Evolutionary conservation across 257 asterid species (phyloP), one percentile per base, ranked within the genome.

Genomic region (Nemophila menziesii): DNA sequence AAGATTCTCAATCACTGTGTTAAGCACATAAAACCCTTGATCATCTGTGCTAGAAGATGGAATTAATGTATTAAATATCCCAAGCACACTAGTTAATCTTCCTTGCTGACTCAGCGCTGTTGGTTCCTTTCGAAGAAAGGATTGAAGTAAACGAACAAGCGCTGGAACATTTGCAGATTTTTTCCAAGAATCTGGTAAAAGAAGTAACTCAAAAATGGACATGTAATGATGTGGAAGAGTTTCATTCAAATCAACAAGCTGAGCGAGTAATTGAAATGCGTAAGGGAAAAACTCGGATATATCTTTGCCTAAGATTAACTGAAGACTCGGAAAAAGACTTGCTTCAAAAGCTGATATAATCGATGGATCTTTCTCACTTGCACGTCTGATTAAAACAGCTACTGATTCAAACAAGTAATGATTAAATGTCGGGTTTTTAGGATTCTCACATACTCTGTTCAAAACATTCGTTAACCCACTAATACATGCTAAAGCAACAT

Each of bases 1-100:
- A 36, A 89, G 81, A 60, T 80, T 75, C 58, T 84, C 98, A 56
- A 81, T 68, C 66, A 89, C 93, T 6, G 98, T 84, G 66, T 84
- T 84, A 26, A 89, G 92, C 80, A 89, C 90, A 61, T 78, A 80
- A 73, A 84, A 84, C 17, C 95, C 98, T 40, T 89, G 98, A 49
- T 78, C 93, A 54, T 66, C 93, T 43, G 92, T 71, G 66, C 80
- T 68, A 14, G 77, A 61, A 57, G 87, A 73, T 41, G 75, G 57
- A 60, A 89, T 68, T 37, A 89, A 62, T 5, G 68, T 73, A 60
- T 70, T 59, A 51, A 84, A 89, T 48, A 89, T 84, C 48, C 93
- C 94, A 43, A 89, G 85, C 43, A 89, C 79, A 57, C 53, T 69
- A 38, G 83, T 47, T 48, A 89, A 57, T 19, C 77, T 64, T 23